Evolutionary conservation across 208 protist genomes (phyloP).

Genomic region (Trichomonas vaginalis): DNA sequence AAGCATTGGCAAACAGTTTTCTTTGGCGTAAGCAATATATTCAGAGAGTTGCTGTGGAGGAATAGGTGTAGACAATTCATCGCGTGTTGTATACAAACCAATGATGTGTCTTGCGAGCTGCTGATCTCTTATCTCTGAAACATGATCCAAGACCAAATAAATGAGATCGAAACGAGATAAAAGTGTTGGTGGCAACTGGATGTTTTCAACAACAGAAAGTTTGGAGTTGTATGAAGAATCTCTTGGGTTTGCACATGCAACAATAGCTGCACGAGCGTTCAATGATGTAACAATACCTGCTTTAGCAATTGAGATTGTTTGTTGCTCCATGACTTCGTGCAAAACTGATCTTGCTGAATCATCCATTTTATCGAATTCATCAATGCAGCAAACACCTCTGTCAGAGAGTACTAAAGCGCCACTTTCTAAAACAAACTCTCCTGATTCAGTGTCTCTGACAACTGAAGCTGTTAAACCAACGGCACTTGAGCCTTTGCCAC

Average conservation of each 20-base stretch:
- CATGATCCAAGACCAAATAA: conserved; percentile 82
- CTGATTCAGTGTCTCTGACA: conserved; percentile 76
- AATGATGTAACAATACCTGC: conserved; percentile 93
- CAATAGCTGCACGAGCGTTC: conserved; percentile 75
- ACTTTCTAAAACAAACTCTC: conserved; percentile 86
- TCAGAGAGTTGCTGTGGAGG: conserved; percentile 22
- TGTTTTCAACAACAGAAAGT: conserved; percentile 86
- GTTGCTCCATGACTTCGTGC: conserved; percentile 99
- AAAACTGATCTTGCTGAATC: conserved; percentile 85
- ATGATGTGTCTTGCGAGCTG: conserved; percentile 83
- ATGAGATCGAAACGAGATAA: conserved; percentile 93
- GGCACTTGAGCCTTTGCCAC: conserved; percentile 84
- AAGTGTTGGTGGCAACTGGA: conserved; percentile 90
- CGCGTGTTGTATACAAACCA: conserved; percentile 56
- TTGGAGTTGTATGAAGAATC: conserved; percentile 83
- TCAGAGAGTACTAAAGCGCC: conserved; percentile 89
- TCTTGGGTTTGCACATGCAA: conserved; percentile 96
- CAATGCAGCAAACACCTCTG: conserved; percentile 97
- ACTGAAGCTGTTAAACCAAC: conserved; percentile 98
- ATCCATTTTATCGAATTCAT: conserved; percentile 99
- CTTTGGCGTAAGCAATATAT: conserved; percentile 60
- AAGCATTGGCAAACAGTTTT: conserved; percentile 39
- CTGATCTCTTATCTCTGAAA: conserved; percentile 66
- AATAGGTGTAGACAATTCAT: not conserved
- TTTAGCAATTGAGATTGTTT: conserved; percentile 98